Evolutionary conservation across 2,329 filamentous ascomycete species (phyloP).

Genomic region (Fusarium incarnatum): DNA sequence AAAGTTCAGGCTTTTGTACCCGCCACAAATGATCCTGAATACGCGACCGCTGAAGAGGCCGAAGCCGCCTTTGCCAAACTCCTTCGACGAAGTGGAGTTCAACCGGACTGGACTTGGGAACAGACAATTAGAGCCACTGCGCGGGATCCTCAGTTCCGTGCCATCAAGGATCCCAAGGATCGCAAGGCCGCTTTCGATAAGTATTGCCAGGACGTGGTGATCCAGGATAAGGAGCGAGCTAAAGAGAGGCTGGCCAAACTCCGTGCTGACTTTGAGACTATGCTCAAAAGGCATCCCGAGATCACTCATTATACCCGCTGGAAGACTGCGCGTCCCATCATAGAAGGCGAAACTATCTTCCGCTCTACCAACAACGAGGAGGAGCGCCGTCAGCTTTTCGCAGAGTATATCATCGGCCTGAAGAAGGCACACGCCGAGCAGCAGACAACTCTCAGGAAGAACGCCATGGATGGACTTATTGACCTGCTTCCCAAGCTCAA

Average conservation of each 20-base stretch:
- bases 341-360: slow-evolving; percentile 96
- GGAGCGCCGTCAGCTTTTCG: slow-evolving; percentile 89
- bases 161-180: slow-evolving; percentile 91
- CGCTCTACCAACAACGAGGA: slow-evolving; percentile 88
- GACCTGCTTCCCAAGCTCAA: slow-evolving; percentile 82
- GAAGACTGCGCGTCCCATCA: slow-evolving; percentile 94
- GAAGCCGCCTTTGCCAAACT: slow-evolving; percentile 94
- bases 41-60: slow-evolving; percentile 83
- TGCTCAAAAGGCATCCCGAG: slow-evolving; percentile 96
- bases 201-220: slow-evolving; percentile 88
- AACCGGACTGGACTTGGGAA: slow-evolving; percentile 93
- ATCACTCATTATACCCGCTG: slow-evolving; percentile 97
- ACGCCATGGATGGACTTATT: slow-evolving; percentile 85
- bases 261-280: slow-evolving; percentile 91
- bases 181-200: slow-evolving; percentile 93
- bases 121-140: slow-evolving; percentile 87
- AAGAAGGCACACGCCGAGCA: slow-evolving; percentile 83
- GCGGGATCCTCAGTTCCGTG: slow-evolving; percentile 91
- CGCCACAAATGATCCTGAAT: slow-evolving; percentile 79
- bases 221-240: slow-evolving; percentile 93
- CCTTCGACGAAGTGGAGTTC: slow-evolving; percentile 84
- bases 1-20: slow-evolving; percentile 70
- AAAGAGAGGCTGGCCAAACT: slow-evolving; percentile 94
- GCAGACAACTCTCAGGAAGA: slow-evolving; percentile 77
- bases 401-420: slow-evolving; percentile 89